Percentiles rank a stretch among this genome's conserved stretches.
Conservation (phyloP, 345 rosid genomes). For the Aurinia saxatilis region DNA sequence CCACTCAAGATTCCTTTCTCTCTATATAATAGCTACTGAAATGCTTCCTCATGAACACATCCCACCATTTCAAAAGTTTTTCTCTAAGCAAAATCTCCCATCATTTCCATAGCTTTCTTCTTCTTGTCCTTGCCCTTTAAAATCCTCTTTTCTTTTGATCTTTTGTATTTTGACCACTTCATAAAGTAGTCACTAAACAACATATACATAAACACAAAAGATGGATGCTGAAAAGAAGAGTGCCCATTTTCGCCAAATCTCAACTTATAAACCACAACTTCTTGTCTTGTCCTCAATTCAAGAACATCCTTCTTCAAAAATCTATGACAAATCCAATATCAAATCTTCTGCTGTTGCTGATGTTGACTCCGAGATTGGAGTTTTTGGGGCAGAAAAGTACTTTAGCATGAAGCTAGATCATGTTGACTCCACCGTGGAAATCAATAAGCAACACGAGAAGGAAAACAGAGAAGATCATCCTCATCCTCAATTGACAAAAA, state of each 20-base stretch:
- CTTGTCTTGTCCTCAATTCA: conserved; percentile 24
- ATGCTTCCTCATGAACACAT: conserved; percentile 3
- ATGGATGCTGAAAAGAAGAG: conserved; percentile 27
- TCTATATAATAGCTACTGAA: conserved; percentile 12
- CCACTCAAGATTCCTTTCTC: neutral
- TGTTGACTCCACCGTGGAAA: conserved; percentile 24
- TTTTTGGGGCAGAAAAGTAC: conserved; percentile 80
- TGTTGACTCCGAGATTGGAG: conserved; percentile 65
- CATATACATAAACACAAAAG: conserved; percentile 13
- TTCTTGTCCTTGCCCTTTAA: conserved; percentile 12
- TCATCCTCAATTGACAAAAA: conserved; percentile 37
- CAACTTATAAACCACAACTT: conserved; percentile 23
- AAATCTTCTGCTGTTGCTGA: conserved; percentile 7
- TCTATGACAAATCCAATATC: conserved; percentile 5
- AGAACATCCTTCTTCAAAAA: conserved; percentile 24
- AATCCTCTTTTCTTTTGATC: conserved; percentile 5
- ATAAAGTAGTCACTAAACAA: conserved; percentile 20
- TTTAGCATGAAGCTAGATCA: conserved; percentile 56
- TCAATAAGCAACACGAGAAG: conserved; percentile 19
- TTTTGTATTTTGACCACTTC: conserved; percentile 12
- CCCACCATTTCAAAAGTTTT: neutral
- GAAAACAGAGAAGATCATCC: conserved; percentile 6
- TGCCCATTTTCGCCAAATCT: conserved; percentile 23
- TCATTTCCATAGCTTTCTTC: conserved; percentile 17
- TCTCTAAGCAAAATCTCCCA: conserved; percentile 10